Base-by-base conservation (phyloP, 78 protist genomes). In the Planoprotostelium fungivorum region DNA sequence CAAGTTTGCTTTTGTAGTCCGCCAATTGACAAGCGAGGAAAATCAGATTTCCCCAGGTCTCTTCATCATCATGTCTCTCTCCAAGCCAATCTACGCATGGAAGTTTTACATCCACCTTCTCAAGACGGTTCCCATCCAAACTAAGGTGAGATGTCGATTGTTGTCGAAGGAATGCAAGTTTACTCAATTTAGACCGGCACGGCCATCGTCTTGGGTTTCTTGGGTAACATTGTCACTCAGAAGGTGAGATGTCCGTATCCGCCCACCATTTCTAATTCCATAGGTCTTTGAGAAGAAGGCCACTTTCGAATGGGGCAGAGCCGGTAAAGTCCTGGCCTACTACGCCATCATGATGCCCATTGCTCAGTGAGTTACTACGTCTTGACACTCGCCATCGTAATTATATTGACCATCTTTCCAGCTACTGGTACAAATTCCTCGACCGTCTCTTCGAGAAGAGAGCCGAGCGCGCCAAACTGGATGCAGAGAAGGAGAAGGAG, bases 291-390 rank as follows among this genome's bases (percentile, higher is more conserved):
- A 51, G 16, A 51, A 51, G 73, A 51, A 51, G 73, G 73, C 73
- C 5, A 51, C 5, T 16, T 51, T 51, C 16, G 73, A 51, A 51
- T 51, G 73, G 73, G 5, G 31, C 16, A 51, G 73, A 51, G 73
- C 73, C 16, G 73, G 73, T 16, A 51, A 51, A 16, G 73, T 51
- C 73, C 73, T 51, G 31, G 73, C 73, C 73, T 51, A 51, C 73
- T 51, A 51, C 73, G 73, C 73, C 73, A 51, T 51, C 73, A 51
- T 51, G 73, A 51, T 51, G 73, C 73, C 73, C 73, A 51, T 51
- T 16, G 73, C 73, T 51, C 73, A 51, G 73, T 51, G 73, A 51
- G 73, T 51, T 51, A n/a, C 73, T 51, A 5, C 73, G 5, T 16
- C 16, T 51, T 16, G 16, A 51, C 16, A 51, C 31, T 25, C 73